Evolutionary conservation across 371 early-diverging fungal species (phyloP), one percentile per base, ranked within the genome.

Genomic region (Apophysomyces sp.): DNA sequence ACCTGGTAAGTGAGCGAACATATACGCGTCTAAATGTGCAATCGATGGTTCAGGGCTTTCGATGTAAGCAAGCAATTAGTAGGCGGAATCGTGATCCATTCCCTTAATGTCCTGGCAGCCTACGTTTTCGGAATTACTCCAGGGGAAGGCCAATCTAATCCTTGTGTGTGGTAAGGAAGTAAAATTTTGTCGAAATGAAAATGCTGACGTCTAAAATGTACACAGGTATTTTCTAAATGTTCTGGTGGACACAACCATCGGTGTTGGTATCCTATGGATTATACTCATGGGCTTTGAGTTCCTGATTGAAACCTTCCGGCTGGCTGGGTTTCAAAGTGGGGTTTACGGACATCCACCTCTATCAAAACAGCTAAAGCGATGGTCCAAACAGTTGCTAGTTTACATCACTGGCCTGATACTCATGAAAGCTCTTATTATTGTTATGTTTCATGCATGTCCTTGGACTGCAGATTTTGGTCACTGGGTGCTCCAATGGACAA

Each of bases 191-290:
- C 3, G n/a, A 13, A 44, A 21, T 0, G 4, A n/a, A 44, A 1
- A 16, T 21, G 49, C 9, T 21, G 21, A 3, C 49, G 3, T 21
- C 21, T 44, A 21, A 18, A 21, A 44, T 9, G 21, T 7, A 4
- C 41, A 16, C 72, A 88, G 87, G 87, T 89, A 89, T 63, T 86
- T 89, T 67, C 68, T 89, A n/a, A 89, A 89, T 68, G 82, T 89
- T 52, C 75, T 89, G 40, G 68, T 89, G 21, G 89, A 89, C 61
- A 86, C 86, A 24, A 89, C 89, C 2, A 61, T 87, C 24, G 89
- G 89, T 28, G 86, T 89, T 6, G 85, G 82, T 4, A 81, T 89
- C 29, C 58, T 89, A 26, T 88, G 81, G 76, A 63, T 73, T 24
- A 74, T 85, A 53, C 69, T 88, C 12, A 76, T 68, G 29, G 77